These are phyloP conservation scores for Vigna unguiculata DNA, from an alignment of 306 rosid genomes.

Conservation along the genomic window DNA sequence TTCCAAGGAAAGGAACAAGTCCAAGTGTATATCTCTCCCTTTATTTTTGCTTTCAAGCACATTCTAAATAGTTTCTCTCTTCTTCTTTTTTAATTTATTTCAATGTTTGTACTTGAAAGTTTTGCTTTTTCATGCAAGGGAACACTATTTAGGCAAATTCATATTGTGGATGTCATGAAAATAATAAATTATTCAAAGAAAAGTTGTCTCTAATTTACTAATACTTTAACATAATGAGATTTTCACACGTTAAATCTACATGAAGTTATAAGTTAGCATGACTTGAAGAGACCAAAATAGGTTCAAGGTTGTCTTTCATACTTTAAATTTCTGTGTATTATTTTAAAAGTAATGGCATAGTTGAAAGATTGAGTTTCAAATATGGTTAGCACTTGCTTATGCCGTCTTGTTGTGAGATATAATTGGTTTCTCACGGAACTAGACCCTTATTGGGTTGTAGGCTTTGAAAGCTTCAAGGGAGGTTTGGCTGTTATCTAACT, in stretches of 20 bases:
- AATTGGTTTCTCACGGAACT: slow-evolving; percentile 41
- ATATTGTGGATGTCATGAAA: background rate
- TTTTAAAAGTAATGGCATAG: slow-evolving; percentile 12
- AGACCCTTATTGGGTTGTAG: slow-evolving; percentile 50
- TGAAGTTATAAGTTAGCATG: background rate
- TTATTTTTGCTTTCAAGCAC: slow-evolving; percentile 12
- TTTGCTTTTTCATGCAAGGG: background rate
- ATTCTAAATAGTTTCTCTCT: slow-evolving; percentile 3
- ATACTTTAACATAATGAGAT: background rate
- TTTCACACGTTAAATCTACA: background rate
- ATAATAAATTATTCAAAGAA: background rate
- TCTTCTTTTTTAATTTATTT: background rate
- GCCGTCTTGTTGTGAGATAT: background rate
- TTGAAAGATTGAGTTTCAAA: slow-evolving; percentile 15
- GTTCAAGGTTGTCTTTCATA: slow-evolving; percentile 10
- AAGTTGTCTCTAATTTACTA: background rate
- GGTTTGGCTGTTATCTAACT: slow-evolving; percentile 93
- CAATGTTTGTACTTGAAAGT: background rate
- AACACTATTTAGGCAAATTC: background rate
- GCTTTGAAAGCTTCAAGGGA: slow-evolving; percentile 81
- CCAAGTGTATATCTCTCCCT: slow-evolving; percentile 23
- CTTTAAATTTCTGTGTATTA: slow-evolving; percentile 1
- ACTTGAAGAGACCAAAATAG: slow-evolving; percentile 1
- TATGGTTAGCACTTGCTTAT: slow-evolving; percentile 1
- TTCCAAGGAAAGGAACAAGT: background rate